phyloP scores from a whole-genome alignment of 306 rosid genomes.

The Prunus persica region DNA sequence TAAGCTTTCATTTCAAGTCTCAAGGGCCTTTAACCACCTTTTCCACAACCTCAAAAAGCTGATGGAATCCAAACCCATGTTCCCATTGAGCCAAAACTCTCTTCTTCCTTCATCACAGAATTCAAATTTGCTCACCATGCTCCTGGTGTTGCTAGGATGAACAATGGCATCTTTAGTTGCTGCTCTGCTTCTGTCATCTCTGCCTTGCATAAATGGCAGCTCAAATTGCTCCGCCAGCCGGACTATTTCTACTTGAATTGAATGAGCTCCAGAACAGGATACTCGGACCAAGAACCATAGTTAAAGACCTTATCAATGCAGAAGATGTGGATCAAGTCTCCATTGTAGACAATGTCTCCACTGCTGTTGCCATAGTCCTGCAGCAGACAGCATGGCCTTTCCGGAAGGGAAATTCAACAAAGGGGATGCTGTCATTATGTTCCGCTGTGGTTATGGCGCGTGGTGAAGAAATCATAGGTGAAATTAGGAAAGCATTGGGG shows the following conservation, averaged over 20 bases:
- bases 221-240: conserved; percentile 46
- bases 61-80: conserved; percentile 24
- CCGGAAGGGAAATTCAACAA: conserved; percentile 55
- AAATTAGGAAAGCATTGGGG: conserved; percentile 56
- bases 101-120: conserved; percentile 29
- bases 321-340: conserved; percentile 47
- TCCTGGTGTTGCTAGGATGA: conserved; percentile 51
- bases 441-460: conserved; percentile 56
- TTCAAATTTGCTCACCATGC: conserved; percentile 58
- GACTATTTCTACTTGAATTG: conserved; percentile 20
- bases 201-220: conserved; percentile 46
- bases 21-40: not conserved
- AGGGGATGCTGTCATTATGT: conserved; percentile 70
- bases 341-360: conserved; percentile 66
- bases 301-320: conserved; percentile 51
- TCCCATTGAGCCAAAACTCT: conserved; percentile 32
- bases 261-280: conserved; percentile 34
- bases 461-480: conserved; percentile 52
- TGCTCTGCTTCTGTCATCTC: conserved; percentile 50
- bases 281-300: conserved; percentile 37
- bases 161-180: conserved; percentile 69
- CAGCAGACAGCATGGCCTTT: conserved; percentile 65
- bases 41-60: conserved; percentile 19
- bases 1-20: not conserved
- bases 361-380: conserved; percentile 60